Evolutionary conservation across 345 rosid genomes (phyloP).

Genomic region (Salix brachista): DNA sequence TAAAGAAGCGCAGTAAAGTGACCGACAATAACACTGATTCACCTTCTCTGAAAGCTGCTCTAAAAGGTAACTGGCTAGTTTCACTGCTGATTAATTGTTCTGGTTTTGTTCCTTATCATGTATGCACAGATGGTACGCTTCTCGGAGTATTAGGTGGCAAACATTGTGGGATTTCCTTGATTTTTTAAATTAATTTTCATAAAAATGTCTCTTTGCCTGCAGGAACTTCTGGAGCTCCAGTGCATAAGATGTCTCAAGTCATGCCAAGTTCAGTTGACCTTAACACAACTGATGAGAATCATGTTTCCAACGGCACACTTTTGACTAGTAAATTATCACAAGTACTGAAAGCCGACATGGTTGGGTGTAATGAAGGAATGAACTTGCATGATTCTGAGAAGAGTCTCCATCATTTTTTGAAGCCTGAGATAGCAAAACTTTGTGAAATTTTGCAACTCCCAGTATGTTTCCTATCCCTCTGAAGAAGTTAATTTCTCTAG

Average conservation of each 20-base stretch:
- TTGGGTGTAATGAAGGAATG: slow-evolving; percentile 31
- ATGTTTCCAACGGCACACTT: slow-evolving; percentile 16
- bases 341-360: slow-evolving; percentile 30
- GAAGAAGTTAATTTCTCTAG: slow-evolving; percentile 11
- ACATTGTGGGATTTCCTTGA: background rate
- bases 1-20: slow-evolving; percentile 57
- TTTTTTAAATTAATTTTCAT: background rate
- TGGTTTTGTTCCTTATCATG: background rate
- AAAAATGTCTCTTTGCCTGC: slow-evolving; percentile 24
- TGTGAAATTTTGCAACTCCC: slow-evolving; percentile 55
- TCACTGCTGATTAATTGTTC: slow-evolving; percentile 10
- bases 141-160: background rate
- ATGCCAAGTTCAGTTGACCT: slow-evolving; percentile 22
- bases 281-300: slow-evolving; percentile 11
- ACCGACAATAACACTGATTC: slow-evolving; percentile 28
- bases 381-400: slow-evolving; percentile 49
- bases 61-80: slow-evolving; percentile 34
- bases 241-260: slow-evolving; percentile 21
- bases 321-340: slow-evolving; percentile 22
- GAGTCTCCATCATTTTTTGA: slow-evolving; percentile 54
- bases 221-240: slow-evolving; percentile 41
- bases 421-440: slow-evolving; percentile 60
- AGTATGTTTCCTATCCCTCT: slow-evolving; percentile 40
- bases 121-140: background rate
- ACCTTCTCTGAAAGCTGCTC: slow-evolving; percentile 20